Percentiles rank a stretch among this genome's conserved stretches.
Evolutionary conservation across 1,284 basidiomycete genomes (phyloP).

Genomic region (Cryptococcus hybrid): DNA sequence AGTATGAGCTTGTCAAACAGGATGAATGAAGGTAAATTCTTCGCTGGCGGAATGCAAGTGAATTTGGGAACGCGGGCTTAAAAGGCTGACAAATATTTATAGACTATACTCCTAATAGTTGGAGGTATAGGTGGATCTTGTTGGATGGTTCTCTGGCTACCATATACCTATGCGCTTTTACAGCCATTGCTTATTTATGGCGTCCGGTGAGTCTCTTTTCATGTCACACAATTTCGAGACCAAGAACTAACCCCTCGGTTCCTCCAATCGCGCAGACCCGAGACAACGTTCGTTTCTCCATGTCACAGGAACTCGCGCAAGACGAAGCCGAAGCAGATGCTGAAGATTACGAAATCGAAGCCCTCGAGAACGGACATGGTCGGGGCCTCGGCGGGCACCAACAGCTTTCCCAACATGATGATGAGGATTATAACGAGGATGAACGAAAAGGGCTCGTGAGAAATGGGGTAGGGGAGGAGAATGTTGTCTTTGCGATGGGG

Average conservation of each 20-base stretch:
- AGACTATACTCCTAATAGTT: slow-evolving; percentile 94
- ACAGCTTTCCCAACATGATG: slow-evolving; percentile 51
- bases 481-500: slow-evolving; percentile 83
- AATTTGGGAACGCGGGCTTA: background rate
- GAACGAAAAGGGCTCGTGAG: slow-evolving; percentile 30
- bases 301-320: slow-evolving; percentile 56
- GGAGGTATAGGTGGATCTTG: slow-evolving; percentile 92
- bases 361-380: slow-evolving; percentile 54
- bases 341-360: slow-evolving; percentile 75
- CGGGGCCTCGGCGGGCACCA: slow-evolving; percentile 39
- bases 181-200: slow-evolving; percentile 86
- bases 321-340: slow-evolving; percentile 62
- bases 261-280: slow-evolving; percentile 54
- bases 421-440: slow-evolving; percentile 57
- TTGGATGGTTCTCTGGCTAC: slow-evolving; percentile 93
- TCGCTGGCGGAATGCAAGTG: background rate
- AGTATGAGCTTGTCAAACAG: slow-evolving; percentile 88
- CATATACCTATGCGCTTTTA: slow-evolving; percentile 78
- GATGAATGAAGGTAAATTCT: slow-evolving; percentile 69
- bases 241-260: too few relatives aligned
- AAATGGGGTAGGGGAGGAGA: slow-evolving; percentile 58
- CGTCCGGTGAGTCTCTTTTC: slow-evolving; percentile 57
- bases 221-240: too few relatives aligned
- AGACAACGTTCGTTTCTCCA: slow-evolving; percentile 78
- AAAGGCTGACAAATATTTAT: too few relatives aligned